Conservation (phyloP, 305 asterid species). For the Coffea humblotiana region DNA sequence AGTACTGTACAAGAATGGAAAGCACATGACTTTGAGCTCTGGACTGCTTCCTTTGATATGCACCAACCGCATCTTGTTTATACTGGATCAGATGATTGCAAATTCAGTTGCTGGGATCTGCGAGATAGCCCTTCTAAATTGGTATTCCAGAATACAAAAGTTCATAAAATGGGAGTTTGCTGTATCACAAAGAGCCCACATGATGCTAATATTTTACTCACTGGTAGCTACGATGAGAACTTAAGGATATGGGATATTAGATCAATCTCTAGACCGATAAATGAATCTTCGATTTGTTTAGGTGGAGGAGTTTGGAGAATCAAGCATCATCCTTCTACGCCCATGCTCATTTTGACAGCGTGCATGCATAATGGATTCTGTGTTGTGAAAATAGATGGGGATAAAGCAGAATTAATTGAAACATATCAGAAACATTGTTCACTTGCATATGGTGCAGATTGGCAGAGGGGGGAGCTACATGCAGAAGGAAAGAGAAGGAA, state of each 20-base stretch:
- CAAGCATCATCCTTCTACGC: conserved; percentile 64
- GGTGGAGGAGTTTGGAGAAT: conserved; percentile 97
- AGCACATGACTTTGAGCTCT: conserved; percentile 83
- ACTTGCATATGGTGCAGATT: conserved; percentile 95
- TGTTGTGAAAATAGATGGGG: conserved; percentile 44
- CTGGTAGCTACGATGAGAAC: conserved; percentile 85
- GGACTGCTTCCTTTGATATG: conserved; percentile 81
- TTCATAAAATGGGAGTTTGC: conserved; percentile 83
- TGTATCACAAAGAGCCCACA: conserved; percentile 72
- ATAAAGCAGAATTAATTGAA: conserved; percentile 48
- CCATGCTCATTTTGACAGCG: conserved; percentile 66
- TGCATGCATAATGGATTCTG: conserved; percentile 96
- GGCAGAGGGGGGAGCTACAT: conserved; percentile 61
- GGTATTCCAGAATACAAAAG: conserved; percentile 66
- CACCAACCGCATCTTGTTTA: conserved; percentile 77
- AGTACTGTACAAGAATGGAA: conserved; percentile 59
- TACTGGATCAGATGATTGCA: conserved; percentile 96
- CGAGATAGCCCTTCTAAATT: conserved; percentile 57
- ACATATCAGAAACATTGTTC: conserved; percentile 62
- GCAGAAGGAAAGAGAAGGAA: conserved; percentile 34
- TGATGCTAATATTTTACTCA: conserved; percentile 61
- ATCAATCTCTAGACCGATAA: conserved; percentile 56
- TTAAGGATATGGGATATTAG: conserved; percentile 87
- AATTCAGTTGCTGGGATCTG: conserved; percentile 82
- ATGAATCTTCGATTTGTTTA: conserved; percentile 49